Conservation (phyloP, 179 eudicot genomes). For the Pouteria campechiana region DNA sequence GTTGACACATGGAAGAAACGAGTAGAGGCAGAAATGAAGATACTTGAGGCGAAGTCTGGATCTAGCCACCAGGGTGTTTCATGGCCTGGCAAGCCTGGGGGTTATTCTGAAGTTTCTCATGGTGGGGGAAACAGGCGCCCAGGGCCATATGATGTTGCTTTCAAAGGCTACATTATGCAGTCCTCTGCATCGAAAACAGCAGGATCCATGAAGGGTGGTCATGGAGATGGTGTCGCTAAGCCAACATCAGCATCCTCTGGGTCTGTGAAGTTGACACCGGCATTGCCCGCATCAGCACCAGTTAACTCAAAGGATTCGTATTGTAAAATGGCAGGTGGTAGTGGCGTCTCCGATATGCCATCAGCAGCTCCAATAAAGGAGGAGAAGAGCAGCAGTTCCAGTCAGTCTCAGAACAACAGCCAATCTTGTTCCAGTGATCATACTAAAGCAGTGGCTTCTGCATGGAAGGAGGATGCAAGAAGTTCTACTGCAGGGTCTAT, state of each 20-base stretch:
- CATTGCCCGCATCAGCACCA: constrained; percentile 15
- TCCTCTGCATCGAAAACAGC: constrained; percentile 32
- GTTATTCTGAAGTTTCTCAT: constrained; percentile 44
- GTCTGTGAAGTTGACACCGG: constrained; percentile 14
- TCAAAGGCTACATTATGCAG: constrained; percentile 30
- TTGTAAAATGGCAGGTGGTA: constrained; percentile 2
- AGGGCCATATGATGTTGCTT: constrained; percentile 36
- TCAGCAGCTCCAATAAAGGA: constrained; percentile 41
- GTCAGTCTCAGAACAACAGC: constrained; percentile 67
- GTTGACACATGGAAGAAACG: constrained; percentile 98
- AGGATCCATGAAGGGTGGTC: constrained; percentile 30
- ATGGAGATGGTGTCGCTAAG: constrained; percentile 27
- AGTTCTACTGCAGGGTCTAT: constrained; percentile 52
- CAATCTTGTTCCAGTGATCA: constrained; percentile 65
- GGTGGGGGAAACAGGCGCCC: constrained; percentile 29
- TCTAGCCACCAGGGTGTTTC: constrained; percentile 43
- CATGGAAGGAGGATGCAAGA: constrained; percentile 67
- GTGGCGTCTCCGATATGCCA: constrained; percentile 32
- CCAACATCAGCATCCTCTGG: constrained; percentile 21
- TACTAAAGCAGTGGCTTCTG: constrained; percentile 9
- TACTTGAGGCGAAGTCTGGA: constrained; percentile 52
- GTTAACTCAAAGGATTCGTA: constrained; percentile 23
- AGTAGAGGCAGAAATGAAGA: constrained; percentile 87
- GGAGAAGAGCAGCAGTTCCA: constrained; percentile 71
- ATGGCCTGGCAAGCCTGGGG: constrained; percentile 53